These are phyloP conservation scores for Phoma sp. DNA, from an alignment of 2,329 filamentous ascomycete genomes.

Conservation along the genomic window DNA sequence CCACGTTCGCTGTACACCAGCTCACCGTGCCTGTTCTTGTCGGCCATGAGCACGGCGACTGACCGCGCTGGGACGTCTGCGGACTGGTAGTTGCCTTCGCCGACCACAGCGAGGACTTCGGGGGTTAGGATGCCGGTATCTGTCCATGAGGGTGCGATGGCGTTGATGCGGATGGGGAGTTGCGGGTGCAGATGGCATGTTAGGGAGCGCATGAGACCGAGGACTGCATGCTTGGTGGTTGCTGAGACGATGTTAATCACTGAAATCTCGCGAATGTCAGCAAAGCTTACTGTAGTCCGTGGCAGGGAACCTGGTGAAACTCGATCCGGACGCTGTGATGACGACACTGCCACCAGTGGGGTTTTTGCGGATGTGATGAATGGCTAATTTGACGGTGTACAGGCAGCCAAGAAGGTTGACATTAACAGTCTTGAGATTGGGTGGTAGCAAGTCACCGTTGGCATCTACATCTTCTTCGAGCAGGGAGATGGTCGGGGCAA, in stretches of 20 bases:
- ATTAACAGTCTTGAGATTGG: conserved; percentile 35
- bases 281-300: conserved; percentile 41
- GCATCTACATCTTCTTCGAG: conserved; percentile 41
- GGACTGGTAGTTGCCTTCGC: conserved; percentile 27
- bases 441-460: conserved; percentile 38
- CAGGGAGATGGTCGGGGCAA: conserved; percentile 23
- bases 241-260: conserved; percentile 24
- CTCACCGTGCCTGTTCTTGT: conserved; percentile 34
- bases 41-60: conserved; percentile 37
- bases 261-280: background rate
- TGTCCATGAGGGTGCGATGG: conserved; percentile 44
- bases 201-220: conserved; percentile 40
- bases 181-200: conserved; percentile 27
- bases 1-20: conserved; percentile 37
- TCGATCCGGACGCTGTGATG: conserved; percentile 40
- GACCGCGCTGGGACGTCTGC: conserved; percentile 37
- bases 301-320: conserved; percentile 32
- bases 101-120: conserved; percentile 22
- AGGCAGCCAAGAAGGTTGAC: conserved; percentile 41
- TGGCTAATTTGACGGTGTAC: conserved; percentile 40
- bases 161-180: conserved; percentile 44
- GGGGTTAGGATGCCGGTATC: conserved; percentile 34
- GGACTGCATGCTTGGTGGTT: conserved; percentile 41
- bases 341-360: conserved; percentile 40
- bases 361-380: conserved; percentile 38